A percentile compares a stretch with the other conserved stretches of the same genome.
These are phyloP conservation scores for Ceratobasidium sp. DNA, from an alignment of 1,284 basidiomycete species.

Conservation along the genomic window DNA sequence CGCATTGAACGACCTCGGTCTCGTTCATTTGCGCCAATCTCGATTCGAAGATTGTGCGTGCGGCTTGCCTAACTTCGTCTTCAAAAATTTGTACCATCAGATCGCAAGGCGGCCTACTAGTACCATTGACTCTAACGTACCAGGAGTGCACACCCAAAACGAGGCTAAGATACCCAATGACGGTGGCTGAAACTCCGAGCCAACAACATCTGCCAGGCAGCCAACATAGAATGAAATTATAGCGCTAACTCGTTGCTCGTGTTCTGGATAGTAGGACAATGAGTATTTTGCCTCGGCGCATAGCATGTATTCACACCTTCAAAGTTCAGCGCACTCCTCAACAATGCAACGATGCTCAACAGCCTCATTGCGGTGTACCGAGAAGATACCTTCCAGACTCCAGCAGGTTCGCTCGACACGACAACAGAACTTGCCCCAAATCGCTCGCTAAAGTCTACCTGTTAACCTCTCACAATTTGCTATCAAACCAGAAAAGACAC, in stretches of 20 bases:
- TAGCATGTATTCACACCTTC: constrained; percentile 59
- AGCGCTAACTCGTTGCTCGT: constrained; percentile 68
- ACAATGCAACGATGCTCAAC: constrained; percentile 68
- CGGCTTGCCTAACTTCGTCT: constrained; percentile 78
- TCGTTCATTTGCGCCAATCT: constrained; percentile 71
- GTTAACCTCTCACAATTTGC: not conserved
- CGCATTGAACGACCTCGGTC: constrained; percentile 64
- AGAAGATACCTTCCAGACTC: constrained; percentile 74
- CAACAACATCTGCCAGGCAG: constrained; percentile 67
- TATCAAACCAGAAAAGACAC: constrained; percentile 1
- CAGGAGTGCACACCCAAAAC: constrained; percentile 75
- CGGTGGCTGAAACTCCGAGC: constrained; percentile 66
- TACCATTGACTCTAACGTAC: constrained; percentile 56
- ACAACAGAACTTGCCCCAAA: constrained; percentile 31
- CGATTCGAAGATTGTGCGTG: constrained; percentile 77
- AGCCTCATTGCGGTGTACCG: constrained; percentile 72
- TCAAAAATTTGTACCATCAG: not conserved
- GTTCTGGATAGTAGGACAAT: constrained; percentile 55
- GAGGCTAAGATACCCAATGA: constrained; percentile 74
- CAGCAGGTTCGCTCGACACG: constrained; percentile 41
- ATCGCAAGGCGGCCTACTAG: not conserved
- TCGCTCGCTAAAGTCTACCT: not conserved
- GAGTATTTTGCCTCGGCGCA: not conserved
- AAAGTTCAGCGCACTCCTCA: constrained; percentile 74
- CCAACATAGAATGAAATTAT: constrained; percentile 80